Percentiles rank a stretch among this genome's conserved stretches.
phyloP scores from a whole-genome alignment of 1,139 yeast species.

The Taiozyma sp. region DNA sequence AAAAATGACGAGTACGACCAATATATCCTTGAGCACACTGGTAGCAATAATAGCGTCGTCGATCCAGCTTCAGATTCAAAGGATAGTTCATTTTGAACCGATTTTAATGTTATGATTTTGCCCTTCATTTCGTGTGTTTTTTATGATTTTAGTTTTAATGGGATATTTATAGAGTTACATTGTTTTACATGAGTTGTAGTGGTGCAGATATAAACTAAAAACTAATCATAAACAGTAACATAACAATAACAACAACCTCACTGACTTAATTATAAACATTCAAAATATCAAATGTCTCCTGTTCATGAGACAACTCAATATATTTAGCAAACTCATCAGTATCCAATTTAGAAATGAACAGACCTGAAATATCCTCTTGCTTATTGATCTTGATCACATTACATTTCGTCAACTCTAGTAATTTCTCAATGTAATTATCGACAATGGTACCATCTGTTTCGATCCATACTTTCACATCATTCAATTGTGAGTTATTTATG shows the following conservation, averaged over 20 bases:
- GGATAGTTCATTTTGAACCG: constrained; percentile 9
- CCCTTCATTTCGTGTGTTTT: constrained; percentile 19
- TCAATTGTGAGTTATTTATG: constrained; percentile 4
- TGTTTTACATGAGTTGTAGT: background rate
- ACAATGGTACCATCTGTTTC: background rate
- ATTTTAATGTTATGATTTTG: constrained; percentile 20
- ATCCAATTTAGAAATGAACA: constrained; percentile 5
- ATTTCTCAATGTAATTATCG: background rate
- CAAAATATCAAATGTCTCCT: constrained; percentile 6
- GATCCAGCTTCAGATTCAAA: background rate
- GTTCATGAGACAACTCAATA: background rate
- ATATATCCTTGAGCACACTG: constrained; percentile 7
- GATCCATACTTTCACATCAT: constrained; percentile 1
- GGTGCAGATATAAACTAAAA: background rate
- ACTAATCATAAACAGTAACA: background rate
- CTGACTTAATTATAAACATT: constrained; percentile 1
- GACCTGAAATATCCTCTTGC: constrained; percentile 4
- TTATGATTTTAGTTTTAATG: background rate
- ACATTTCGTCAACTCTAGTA: constrained; percentile 2
- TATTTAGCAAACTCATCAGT: background rate
- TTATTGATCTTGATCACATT: constrained; percentile 1
- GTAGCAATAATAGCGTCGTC: background rate
- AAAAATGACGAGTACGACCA: constrained; percentile 11
- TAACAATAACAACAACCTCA: background rate
- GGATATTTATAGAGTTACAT: background rate